Evolutionary conservation across 1,139 yeast genomes (phyloP).

Genomic region (Yamadazyma taylorii): DNA sequence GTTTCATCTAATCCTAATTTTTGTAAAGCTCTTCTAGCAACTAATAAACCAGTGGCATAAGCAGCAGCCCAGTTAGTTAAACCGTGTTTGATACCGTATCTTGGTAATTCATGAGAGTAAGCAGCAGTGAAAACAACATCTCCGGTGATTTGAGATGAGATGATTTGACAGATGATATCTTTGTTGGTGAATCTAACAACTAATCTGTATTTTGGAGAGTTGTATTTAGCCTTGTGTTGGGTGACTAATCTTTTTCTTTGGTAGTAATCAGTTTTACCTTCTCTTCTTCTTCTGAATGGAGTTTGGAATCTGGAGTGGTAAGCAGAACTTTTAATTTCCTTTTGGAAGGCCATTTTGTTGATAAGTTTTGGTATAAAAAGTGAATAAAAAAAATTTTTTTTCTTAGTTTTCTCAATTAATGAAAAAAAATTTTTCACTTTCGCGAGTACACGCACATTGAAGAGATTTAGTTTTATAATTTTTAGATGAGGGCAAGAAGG

Average conservation of each 20-base stretch:
- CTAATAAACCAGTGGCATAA: slow-evolving; percentile 97
- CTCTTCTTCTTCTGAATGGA: slow-evolving; percentile 99
- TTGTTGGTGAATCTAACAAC: slow-evolving; percentile 99
- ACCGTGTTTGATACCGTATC: slow-evolving; percentile 97
- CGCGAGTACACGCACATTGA: not conserved
- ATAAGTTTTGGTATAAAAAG: slow-evolving; percentile 3
- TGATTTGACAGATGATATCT: slow-evolving; percentile 97
- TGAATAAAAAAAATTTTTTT: slow-evolving; percentile 7
- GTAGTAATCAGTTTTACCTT: slow-evolving; percentile 99
- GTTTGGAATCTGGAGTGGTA: slow-evolving; percentile 99
- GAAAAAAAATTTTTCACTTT: slow-evolving; percentile 2
- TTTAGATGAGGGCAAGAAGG: no score
- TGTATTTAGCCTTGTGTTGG: slow-evolving; percentile 99
- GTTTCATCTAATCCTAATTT: slow-evolving; percentile 98
- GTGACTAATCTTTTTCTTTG: slow-evolving; percentile 99
- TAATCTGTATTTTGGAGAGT: slow-evolving; percentile 99
- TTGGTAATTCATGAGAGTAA: slow-evolving; percentile 98
- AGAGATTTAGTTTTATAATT: no score
- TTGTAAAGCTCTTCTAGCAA: slow-evolving; percentile 99
- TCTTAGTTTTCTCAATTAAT: not conserved
- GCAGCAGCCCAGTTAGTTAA: slow-evolving; percentile 99
- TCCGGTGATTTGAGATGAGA: slow-evolving; percentile 96
- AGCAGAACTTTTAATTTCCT: slow-evolving; percentile 67
- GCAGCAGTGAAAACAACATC: slow-evolving; percentile 97
- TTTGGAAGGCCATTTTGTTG: slow-evolving; percentile 13